Conservation (phyloP, 164 flowering plant species). For the Pachysandra terminalis region DNA sequence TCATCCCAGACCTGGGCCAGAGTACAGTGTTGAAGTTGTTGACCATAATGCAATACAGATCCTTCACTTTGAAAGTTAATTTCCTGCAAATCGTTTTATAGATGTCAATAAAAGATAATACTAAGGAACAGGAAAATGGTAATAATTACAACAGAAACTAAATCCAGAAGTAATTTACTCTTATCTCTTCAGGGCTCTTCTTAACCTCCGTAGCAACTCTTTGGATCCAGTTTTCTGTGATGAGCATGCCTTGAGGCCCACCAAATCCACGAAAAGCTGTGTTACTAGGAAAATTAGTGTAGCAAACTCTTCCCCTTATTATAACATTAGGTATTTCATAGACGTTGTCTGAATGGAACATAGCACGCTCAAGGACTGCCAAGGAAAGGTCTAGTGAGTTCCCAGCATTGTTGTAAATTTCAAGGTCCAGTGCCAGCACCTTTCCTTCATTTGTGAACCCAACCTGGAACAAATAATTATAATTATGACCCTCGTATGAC, state of each 20-base stretch:
- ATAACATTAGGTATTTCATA: constrained; percentile 87
- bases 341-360: constrained; percentile 93
- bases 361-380: constrained; percentile 88
- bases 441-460: constrained; percentile 89
- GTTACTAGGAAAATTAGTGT: constrained; percentile 87
- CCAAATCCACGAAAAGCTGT: constrained; percentile 99
- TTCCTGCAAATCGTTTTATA: constrained; percentile 46
- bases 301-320: constrained; percentile 75
- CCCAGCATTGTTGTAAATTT: constrained; percentile 91
- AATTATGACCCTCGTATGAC: neutral
- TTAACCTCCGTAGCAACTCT: constrained; percentile 68
- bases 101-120: neutral
- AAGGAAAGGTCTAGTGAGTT: constrained; percentile 83
- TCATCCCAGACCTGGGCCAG: constrained; percentile 68
- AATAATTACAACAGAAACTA: neutral
- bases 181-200: constrained; percentile 80
- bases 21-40: constrained; percentile 64
- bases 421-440: constrained; percentile 82
- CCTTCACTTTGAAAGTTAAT: constrained; percentile 87
- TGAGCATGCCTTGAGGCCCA: constrained; percentile 97
- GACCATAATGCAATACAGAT: constrained; percentile 75
- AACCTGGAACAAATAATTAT: constrained; percentile 45
- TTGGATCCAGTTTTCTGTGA: constrained; percentile 95
- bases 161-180: constrained; percentile 37
- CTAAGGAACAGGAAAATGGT: neutral